Evolutionary conservation across 495 filamentous ascomycete species (phyloP), one percentile per base, ranked within the genome.

Genomic region (Podospora anserina): DNA sequence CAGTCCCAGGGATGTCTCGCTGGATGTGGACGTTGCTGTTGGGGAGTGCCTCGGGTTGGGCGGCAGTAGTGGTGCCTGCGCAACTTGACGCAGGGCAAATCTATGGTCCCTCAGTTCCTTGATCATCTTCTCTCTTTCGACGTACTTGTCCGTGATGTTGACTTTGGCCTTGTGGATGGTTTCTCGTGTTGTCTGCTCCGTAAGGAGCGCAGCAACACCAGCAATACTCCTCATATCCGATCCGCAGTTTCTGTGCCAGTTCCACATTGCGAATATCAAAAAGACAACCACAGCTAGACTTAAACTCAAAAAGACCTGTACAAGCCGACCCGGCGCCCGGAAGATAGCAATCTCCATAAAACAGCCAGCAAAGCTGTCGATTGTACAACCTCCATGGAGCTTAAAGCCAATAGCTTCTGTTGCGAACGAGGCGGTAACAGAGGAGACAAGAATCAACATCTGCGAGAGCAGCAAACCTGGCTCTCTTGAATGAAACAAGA

Each of bases 231-330:
- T 19, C 23, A 19, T 26, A 5, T 58, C 55, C 7, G 55, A 26
- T 49, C 39, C 39, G 39, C 39, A 49, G 39, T 49, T 49, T 19
- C 1, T 58, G n/a, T 58, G 55, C 55, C 55, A 58, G n/a, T 26
- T 26, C 23, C 55, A 20, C 55, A 58, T 19, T 16, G 23, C 6
- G 55, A 58, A 58, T 26, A 18, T 18, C 3, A 58, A 5, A 19
- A 58, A 13, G n/a, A 58, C 23, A 26, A 58, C 55, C n/a, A 26
- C 55, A 19, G 0, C 55, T n/a, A 58, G 23, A 26, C 23, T 26
- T 23, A 58, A 26, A 58, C n/a, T 26, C 55, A 58, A 58, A 18
- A 20, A 58, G 55, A n/a, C 55, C 23, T 58, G 55, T 26, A 58
- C 55, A 19, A 58, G 5, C 2, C 55, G n/a, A 9, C 55, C 55